Evolutionary conservation across 345 rosid species (phyloP).

Genomic region (Dovyalis caffra): DNA sequence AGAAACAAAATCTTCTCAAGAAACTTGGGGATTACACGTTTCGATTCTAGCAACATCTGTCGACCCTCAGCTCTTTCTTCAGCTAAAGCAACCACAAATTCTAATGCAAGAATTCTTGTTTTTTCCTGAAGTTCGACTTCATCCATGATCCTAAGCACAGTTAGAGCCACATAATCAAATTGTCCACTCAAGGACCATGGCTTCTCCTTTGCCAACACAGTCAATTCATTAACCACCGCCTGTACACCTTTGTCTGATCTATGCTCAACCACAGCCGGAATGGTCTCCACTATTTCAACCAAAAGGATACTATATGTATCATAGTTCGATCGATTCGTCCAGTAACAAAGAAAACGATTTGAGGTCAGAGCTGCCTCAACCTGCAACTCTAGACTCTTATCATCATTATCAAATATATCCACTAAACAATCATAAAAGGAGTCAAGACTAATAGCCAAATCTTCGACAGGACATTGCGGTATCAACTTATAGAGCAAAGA

Average conservation of each 20-base stretch:
- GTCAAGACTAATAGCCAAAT: not conserved
- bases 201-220: not conserved
- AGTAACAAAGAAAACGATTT: not conserved
- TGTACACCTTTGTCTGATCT: not conserved
- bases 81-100: not conserved
- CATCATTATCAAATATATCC: not conserved
- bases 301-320: not conserved
- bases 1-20: not conserved
- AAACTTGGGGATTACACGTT: not conserved
- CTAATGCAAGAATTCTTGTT: not conserved
- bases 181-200: not conserved
- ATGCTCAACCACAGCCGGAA: not conserved
- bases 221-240: conserved; percentile 1
- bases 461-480: not conserved
- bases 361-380: not conserved
- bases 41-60: not conserved
- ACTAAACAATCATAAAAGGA: conserved; percentile 1
- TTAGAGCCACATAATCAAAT: not conserved
- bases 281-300: not conserved
- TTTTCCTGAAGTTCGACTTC: not conserved
- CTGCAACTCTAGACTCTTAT: not conserved
- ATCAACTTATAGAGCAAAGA: not conserved
- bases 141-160: not conserved
- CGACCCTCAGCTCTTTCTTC: not conserved
- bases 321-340: not conserved